Percentiles rank a stretch among this genome's conserved stretches.
Evolutionary conservation across 805 yeast species (phyloP).

Genomic region (Sugiyamaella boreocaroliniensis): DNA sequence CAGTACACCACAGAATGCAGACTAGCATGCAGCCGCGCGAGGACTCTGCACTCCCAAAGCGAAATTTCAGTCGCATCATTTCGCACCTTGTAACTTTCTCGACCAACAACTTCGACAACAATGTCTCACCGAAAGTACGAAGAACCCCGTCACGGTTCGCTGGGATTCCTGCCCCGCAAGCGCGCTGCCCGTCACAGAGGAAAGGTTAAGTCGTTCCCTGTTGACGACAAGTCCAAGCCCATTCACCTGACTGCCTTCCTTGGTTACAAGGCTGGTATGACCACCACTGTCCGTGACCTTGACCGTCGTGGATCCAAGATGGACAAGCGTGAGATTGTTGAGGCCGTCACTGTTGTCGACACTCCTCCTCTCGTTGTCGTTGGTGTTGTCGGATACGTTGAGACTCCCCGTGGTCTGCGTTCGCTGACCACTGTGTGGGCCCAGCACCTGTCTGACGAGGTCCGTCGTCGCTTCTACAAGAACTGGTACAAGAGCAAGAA

Average conservation of each 20-base stretch:
- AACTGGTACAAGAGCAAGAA: slow-evolving; percentile 99
- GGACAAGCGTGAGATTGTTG: slow-evolving; percentile 99
- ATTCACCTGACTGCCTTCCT: slow-evolving; percentile 98
- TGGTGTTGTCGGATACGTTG: slow-evolving; percentile 99
- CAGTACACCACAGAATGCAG: neutral
- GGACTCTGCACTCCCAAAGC: neutral
- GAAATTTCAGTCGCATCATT: neutral
- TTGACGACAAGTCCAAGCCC: slow-evolving; percentile 95
- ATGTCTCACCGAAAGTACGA: slow-evolving; percentile 99
- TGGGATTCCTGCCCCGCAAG: slow-evolving; percentile 99
- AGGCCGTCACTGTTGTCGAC: slow-evolving; percentile 98
- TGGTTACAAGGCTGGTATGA: slow-evolving; percentile 99
- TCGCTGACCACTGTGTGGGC: slow-evolving; percentile 99
- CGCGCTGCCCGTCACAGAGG: slow-evolving; percentile 98
- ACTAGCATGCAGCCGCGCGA: neutral
- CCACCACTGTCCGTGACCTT: slow-evolving; percentile 99
- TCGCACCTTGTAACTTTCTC: neutral
- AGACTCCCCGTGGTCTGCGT: slow-evolving; percentile 99
- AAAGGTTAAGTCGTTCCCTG: slow-evolving; percentile 98
- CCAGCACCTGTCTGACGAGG: slow-evolving; percentile 98
- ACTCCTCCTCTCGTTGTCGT: slow-evolving; percentile 98
- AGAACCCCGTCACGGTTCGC: slow-evolving; percentile 99
- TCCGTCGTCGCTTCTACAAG: slow-evolving; percentile 99
- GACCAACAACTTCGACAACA: slow-evolving; percentile 4
- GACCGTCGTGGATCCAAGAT: slow-evolving; percentile 99